Evolutionary conservation across 2,329 filamentous ascomycete genomes (phyloP).

Genomic region (Xylaria sp.): DNA sequence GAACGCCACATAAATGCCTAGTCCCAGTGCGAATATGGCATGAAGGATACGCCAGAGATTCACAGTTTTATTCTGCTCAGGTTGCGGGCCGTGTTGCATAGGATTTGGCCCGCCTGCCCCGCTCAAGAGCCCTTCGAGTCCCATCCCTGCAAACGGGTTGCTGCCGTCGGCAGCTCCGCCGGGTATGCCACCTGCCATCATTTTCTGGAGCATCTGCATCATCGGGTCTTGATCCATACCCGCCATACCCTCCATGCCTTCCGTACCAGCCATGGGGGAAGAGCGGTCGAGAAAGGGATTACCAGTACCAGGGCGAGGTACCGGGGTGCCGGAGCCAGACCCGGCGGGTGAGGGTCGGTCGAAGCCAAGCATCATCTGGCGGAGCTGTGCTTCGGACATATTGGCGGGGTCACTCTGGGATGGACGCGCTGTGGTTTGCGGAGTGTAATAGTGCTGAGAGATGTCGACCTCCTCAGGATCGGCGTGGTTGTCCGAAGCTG

Average conservation of each 20-base stretch:
- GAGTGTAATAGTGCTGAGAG: slow-evolving; percentile 76
- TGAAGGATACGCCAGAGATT: slow-evolving; percentile 79
- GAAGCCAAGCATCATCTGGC: slow-evolving; percentile 73
- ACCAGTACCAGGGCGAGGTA: no score
- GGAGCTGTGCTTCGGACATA: slow-evolving; percentile 68
- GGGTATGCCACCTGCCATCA: slow-evolving; percentile 58
- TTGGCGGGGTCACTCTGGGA: slow-evolving; percentile 52
- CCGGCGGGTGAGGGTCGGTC: slow-evolving; percentile 53
- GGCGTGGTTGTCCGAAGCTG: slow-evolving; percentile 56
- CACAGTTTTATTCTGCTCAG: slow-evolving; percentile 53
- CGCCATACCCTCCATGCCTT: slow-evolving; percentile 43
- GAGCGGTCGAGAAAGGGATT: slow-evolving; percentile 31
- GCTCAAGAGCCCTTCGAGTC: slow-evolving; percentile 51
- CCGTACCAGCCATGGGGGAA: slow-evolving; percentile 50
- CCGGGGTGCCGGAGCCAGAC: slow-evolving; percentile 20
- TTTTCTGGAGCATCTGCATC: slow-evolving; percentile 79
- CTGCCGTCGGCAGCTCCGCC: slow-evolving; percentile 52
- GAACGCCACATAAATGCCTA: slow-evolving; percentile 77
- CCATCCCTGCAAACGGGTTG: slow-evolving; percentile 51
- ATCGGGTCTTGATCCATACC: slow-evolving; percentile 68
- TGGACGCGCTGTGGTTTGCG: slow-evolving; percentile 58
- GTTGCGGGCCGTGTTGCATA: slow-evolving; percentile 40
- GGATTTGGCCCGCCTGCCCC: slow-evolving; percentile 50
- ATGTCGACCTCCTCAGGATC: slow-evolving; percentile 84
- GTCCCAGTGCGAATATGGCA: slow-evolving; percentile 74